Percentiles rank a stretch among this genome's conserved stretches.
These are phyloP conservation scores for Pseudozyma tsukubaensis DNA, from an alignment of 1,284 basidiomycete genomes.

Conservation along the genomic window DNA sequence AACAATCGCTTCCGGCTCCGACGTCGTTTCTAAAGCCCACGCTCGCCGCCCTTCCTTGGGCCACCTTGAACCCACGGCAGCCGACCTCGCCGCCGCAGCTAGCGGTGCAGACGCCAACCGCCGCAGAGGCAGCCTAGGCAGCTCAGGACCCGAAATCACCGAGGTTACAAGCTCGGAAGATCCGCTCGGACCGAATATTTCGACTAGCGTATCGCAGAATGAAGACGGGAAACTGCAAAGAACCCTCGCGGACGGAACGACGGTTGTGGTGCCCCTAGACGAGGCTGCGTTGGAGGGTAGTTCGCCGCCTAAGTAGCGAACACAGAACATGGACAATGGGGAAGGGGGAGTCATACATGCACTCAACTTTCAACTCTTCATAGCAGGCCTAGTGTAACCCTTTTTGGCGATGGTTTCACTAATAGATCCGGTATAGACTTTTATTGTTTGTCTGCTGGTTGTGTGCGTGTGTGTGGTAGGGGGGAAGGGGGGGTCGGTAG, in stretches of 20 bases:
- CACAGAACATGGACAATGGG: too few species aligned
- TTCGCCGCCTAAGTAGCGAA: slow-evolving; percentile 2
- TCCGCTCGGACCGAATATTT: slow-evolving; percentile 55
- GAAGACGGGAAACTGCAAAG: slow-evolving; percentile 59
- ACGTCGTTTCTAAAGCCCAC: slow-evolving; percentile 45
- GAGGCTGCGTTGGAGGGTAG: slow-evolving; percentile 54
- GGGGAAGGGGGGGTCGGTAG: too few species aligned
- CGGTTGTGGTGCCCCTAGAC: slow-evolving; percentile 64
- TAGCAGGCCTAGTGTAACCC: too few species aligned
- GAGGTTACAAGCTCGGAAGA: slow-evolving; percentile 43
- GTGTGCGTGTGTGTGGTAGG: too few species aligned
- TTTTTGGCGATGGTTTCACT: too few species aligned
- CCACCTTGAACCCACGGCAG: slow-evolving; percentile 30
- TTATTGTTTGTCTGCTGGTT: too few species aligned
- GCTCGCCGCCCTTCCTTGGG: slow-evolving; percentile 47
- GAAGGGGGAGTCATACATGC: too few species aligned
- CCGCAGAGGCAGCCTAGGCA: slow-evolving; percentile 33
- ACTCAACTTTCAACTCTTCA: too few species aligned
- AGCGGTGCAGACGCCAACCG: not conserved
- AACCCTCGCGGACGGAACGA: slow-evolving; percentile 59
- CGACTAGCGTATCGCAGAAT: slow-evolving; percentile 33
- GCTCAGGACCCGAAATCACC: slow-evolving; percentile 32
- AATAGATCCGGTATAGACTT: too few species aligned
- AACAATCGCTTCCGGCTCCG: slow-evolving; percentile 9
- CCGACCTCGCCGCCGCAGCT: not conserved